Conservation (phyloP, 2,329 filamentous ascomycete genomes). For the Colletotrichum destructivum region DNA sequence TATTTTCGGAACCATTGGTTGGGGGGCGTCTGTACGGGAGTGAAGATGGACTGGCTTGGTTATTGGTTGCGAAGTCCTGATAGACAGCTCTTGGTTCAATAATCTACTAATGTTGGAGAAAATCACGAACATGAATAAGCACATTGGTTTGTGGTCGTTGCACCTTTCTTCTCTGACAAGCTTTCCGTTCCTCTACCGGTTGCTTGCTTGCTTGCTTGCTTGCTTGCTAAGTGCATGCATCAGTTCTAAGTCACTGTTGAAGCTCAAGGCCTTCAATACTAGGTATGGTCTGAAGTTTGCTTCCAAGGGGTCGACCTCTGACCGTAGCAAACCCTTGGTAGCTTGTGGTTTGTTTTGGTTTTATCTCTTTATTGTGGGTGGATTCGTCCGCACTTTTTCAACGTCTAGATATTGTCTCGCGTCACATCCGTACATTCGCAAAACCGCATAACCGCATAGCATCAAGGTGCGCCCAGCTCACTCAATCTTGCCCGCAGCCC, state of each 20-base stretch:
- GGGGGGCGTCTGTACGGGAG: slow-evolving; percentile 19
- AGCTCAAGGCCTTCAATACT: not conserved
- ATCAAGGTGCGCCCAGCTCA: slow-evolving; percentile 41
- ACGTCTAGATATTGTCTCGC: slow-evolving; percentile 18
- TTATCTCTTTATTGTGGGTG: not conserved
- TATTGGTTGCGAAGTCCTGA: slow-evolving; percentile 32
- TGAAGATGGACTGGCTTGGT: slow-evolving; percentile 28
- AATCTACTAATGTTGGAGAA: slow-evolving; percentile 42
- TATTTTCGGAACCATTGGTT: slow-evolving; percentile 33
- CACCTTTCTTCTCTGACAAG: no score
- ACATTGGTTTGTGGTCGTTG: not conserved
- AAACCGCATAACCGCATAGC: no score
- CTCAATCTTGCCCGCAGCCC: slow-evolving; percentile 79
- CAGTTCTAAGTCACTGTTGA: not conserved
- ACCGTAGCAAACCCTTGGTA: not conserved
- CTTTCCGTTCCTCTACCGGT: not conserved
- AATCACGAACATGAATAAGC: slow-evolving; percentile 4
- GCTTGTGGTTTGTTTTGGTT: not conserved
- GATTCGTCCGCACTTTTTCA: not conserved
- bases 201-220: not conserved
- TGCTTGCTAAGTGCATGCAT: not conserved
- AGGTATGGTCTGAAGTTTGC: not conserved
- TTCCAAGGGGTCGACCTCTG: not conserved
- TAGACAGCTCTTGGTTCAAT: slow-evolving; percentile 39
- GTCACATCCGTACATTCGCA: slow-evolving; percentile 28